Evolutionary conservation across 345 rosid genomes (phyloP).

Genomic region (Eucalyptus grandis): DNA sequence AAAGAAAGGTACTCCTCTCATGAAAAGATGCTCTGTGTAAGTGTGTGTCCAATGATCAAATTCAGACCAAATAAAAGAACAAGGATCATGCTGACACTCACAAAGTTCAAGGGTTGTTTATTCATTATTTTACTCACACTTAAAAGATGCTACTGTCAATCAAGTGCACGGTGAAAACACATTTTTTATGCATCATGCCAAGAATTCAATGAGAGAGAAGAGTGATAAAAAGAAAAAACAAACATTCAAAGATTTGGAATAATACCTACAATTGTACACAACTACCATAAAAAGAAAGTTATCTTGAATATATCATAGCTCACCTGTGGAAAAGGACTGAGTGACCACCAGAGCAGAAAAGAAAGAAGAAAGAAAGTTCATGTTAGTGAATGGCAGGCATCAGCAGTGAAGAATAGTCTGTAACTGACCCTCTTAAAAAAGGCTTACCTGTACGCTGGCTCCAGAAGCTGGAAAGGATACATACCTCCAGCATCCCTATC

Average conservation of each 20-base stretch:
- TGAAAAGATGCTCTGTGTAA: not conserved
- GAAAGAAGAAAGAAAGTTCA: not conserved
- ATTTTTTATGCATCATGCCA: not conserved
- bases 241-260: not conserved
- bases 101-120: not conserved
- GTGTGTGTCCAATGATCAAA: not conserved
- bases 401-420: not conserved
- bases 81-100: not conserved
- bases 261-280: not conserved
- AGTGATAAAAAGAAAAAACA: not conserved
- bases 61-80: not conserved
- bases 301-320: constrained; percentile 1
- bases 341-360: not conserved
- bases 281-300: not conserved
- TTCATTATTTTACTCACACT: not conserved
- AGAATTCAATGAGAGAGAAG: not conserved
- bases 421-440: not conserved
- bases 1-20: not conserved
- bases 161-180: not conserved
- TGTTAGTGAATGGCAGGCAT: not conserved
- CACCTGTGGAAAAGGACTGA: constrained; percentile 95
- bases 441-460: constrained; percentile 12
- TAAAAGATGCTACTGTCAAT: not conserved
- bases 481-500: constrained; percentile 81
- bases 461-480: constrained; percentile 24